Percentiles rank a stretch among this genome's conserved stretches.
Conservation (phyloP, 2,329 filamentous ascomycete genomes). For the Fusarium stilboides region DNA sequence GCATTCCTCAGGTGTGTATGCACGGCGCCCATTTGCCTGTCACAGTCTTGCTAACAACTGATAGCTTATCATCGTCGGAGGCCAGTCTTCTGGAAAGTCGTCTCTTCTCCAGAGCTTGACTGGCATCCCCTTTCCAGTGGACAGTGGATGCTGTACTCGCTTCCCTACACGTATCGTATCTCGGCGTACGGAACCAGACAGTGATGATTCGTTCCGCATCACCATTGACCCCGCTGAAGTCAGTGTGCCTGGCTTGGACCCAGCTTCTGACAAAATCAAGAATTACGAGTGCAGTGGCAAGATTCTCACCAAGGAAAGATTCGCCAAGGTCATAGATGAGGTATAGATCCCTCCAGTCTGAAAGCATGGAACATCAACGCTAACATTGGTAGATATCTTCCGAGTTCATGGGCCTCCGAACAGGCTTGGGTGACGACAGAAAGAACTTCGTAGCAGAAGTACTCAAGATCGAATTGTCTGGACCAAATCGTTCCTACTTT, state of each 20-base stretch:
- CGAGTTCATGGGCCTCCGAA: conserved; percentile 52
- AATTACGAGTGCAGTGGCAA: conserved; percentile 45
- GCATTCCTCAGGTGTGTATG: conserved; percentile 54
- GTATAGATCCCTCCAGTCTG: conserved; percentile 31
- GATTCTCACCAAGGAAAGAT: conserved; percentile 50
- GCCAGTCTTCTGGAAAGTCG: conserved; percentile 57
- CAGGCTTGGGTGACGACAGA: conserved; percentile 36
- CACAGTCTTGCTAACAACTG: background rate
- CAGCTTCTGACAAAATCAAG: conserved; percentile 30
- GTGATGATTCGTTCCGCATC: conserved; percentile 50
- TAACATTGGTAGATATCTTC: conserved; percentile 46
- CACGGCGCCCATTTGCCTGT: too few species aligned
- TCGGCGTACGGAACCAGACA: conserved; percentile 51
- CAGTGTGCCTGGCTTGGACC: conserved; percentile 39
- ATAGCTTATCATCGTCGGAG: conserved; percentile 57
- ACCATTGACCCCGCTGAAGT: conserved; percentile 52
- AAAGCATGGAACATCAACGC: background rate
- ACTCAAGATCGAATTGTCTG: conserved; percentile 57
- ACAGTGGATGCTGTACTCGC: conserved; percentile 54
- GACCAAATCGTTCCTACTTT: conserved; percentile 55
- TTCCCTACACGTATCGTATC: conserved; percentile 59
- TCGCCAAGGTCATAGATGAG: conserved; percentile 51
- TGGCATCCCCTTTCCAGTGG: conserved; percentile 56
- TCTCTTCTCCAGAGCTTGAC: conserved; percentile 57
- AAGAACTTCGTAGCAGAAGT: conserved; percentile 58